phyloP scores from a whole-genome alignment of 352 stramenopile species.

The Blastocystis sp. region DNA sequence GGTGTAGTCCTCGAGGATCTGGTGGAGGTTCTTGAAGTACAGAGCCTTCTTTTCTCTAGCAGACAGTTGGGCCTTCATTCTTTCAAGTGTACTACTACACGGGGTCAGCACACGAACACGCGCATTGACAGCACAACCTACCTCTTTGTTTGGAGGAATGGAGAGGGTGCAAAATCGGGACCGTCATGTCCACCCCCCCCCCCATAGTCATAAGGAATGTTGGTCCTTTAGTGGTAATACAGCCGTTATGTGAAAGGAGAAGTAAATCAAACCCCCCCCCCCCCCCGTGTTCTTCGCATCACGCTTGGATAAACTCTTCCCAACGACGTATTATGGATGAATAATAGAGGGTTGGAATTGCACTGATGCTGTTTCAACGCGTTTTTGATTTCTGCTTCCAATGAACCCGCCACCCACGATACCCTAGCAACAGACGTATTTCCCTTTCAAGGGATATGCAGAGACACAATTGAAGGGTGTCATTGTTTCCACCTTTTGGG shows the following conservation, averaged over 20 bases:
- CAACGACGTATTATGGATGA: not conserved
- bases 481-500: not conserved
- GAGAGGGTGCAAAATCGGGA: not conserved
- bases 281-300: not conserved
- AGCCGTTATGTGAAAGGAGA: not conserved
- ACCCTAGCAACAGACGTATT: not conserved
- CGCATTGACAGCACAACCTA: not conserved
- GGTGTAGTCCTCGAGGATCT: conserved; percentile 89
- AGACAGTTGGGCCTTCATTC: not conserved
- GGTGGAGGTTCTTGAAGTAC: conserved; percentile 81
- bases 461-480: not conserved
- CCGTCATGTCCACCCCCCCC: not conserved
- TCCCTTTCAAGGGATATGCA: not conserved
- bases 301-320: not conserved
- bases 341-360: too few species aligned
- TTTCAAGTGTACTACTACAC: not conserved
- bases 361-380: too few species aligned
- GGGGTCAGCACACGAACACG: not conserved
- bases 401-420: too few species aligned
- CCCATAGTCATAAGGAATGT: too few species aligned
- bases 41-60: not conserved
- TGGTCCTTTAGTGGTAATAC: too few species aligned
- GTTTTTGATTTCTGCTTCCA: too few species aligned
- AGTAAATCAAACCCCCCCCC: too few species aligned
- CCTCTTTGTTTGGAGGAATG: not conserved